Conservation (phyloP, 768 basidiomycete genomes). For the Podaxis sp. region DNA sequence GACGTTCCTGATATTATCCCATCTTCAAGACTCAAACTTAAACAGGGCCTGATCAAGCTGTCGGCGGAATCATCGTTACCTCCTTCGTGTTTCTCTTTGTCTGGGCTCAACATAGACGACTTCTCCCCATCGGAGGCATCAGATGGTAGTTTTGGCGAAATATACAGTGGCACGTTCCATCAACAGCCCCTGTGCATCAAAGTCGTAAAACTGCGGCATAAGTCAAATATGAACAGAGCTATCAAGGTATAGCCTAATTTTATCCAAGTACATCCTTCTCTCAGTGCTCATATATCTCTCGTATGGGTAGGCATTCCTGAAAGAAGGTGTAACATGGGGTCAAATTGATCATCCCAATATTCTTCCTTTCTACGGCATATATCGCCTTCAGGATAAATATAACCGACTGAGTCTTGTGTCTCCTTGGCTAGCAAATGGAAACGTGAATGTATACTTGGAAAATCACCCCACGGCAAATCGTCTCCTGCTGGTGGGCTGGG, state of each 20-base stretch:
- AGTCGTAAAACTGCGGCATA: constrained; percentile 23
- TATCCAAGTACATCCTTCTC: constrained; percentile 10
- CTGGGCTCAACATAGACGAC: constrained; percentile 1
- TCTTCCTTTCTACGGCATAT: constrained; percentile 37
- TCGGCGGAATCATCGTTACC: constrained; percentile 2
- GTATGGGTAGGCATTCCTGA: constrained; percentile 23
- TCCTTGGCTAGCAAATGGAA: constrained; percentile 37
- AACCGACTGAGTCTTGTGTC: constrained; percentile 31
- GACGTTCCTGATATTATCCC: constrained; percentile 5
- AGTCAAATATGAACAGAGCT: constrained; percentile 19
- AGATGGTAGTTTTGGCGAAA: constrained; percentile 24
- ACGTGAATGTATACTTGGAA: constrained; percentile 25
- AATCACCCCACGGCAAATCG: constrained; percentile 20
- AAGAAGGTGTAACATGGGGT: constrained; percentile 29
- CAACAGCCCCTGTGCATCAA: constrained; percentile 20
- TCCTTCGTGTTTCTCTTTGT: constrained; percentile 7
- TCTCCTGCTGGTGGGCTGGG: constrained; percentile 13
- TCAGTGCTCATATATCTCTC: neutral
- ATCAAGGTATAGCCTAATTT: constrained; percentile 12
- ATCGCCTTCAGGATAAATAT: constrained; percentile 23
- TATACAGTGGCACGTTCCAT: constrained; percentile 18
- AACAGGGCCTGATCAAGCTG: constrained; percentile 7
- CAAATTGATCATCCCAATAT: constrained; percentile 27
- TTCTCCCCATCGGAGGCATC: constrained; percentile 18
- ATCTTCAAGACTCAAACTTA: constrained; percentile 1